Conservation (phyloP, 2,329 filamentous ascomycete genomes). For the Bipolaris oryzae region DNA sequence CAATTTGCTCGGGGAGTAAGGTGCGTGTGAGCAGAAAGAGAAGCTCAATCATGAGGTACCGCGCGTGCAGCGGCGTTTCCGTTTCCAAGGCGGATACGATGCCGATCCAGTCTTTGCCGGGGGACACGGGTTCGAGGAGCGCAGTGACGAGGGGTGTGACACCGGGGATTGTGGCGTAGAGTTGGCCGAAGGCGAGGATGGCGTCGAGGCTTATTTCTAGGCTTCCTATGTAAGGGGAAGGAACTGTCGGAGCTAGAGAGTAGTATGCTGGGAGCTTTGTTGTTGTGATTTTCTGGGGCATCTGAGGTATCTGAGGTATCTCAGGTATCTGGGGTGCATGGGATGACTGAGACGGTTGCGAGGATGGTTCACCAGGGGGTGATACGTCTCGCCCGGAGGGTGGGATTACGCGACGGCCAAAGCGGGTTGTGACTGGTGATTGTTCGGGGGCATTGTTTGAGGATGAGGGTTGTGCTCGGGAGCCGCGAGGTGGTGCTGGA, state of each 20-base stretch:
- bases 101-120: constrained; percentile 21
- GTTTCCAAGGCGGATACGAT: no score
- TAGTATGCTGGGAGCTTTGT: constrained; percentile 14
- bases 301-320: neutral
- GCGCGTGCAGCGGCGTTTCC: neutral
- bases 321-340: neutral
- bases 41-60: constrained; percentile 24
- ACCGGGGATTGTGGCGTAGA: neutral
- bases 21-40: constrained; percentile 34
- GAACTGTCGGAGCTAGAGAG: constrained; percentile 25
- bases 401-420: neutral
- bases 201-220: constrained; percentile 32
- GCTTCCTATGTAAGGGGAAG: constrained; percentile 31
- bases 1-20: constrained; percentile 36
- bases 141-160: constrained; percentile 6
- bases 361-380: no score
- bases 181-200: constrained; percentile 20
- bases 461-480: constrained; percentile 11
- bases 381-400: neutral
- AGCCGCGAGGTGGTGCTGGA: constrained; percentile 4
- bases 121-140: constrained; percentile 12
- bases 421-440: neutral
- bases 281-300: neutral
- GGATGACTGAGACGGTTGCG: neutral
- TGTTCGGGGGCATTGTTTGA: constrained; percentile 9